Evolutionary conservation across 2,329 filamentous ascomycete species (phyloP).

Genomic region (Orbilia quercus): DNA sequence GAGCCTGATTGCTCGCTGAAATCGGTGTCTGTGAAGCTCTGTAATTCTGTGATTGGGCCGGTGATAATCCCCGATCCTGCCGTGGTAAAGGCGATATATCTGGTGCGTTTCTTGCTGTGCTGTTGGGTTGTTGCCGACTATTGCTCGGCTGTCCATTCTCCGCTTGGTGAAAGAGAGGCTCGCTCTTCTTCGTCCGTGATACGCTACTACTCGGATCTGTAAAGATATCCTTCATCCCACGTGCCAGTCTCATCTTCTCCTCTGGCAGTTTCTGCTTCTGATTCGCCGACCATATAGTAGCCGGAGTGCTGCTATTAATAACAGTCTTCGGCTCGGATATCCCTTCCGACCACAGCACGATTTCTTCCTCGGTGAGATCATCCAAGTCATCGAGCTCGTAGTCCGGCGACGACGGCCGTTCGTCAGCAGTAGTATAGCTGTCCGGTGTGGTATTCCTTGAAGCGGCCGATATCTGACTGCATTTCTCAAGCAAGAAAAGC

Average conservation of each 20-base stretch:
- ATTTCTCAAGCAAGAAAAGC: slow-evolving; percentile 11
- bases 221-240: slow-evolving; percentile 13
- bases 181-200: neutral
- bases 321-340: slow-evolving; percentile 17
- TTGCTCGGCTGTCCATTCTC: slow-evolving; percentile 8
- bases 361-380: slow-evolving; percentile 42
- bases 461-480: neutral
- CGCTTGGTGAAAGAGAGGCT: slow-evolving; percentile 19
- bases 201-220: neutral
- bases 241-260: slow-evolving; percentile 9
- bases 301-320: slow-evolving; percentile 10
- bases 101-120: neutral
- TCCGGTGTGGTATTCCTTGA: slow-evolving; percentile 22
- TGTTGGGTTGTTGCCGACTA: neutral
- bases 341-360: neutral
- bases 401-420: slow-evolving; percentile 33
- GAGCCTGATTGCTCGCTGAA: neutral
- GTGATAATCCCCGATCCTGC: slow-evolving; percentile 31
- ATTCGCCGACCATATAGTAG: slow-evolving; percentile 19
- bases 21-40: neutral
- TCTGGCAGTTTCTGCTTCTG: slow-evolving; percentile 40
- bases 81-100: slow-evolving; percentile 5
- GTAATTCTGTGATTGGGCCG: slow-evolving; percentile 9
- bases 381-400: slow-evolving; percentile 41
- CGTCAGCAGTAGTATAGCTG: slow-evolving; percentile 33